Evolutionary conservation across 2,329 filamentous ascomycete genomes (phyloP).

Genomic region (Metarhizium robertsii): DNA sequence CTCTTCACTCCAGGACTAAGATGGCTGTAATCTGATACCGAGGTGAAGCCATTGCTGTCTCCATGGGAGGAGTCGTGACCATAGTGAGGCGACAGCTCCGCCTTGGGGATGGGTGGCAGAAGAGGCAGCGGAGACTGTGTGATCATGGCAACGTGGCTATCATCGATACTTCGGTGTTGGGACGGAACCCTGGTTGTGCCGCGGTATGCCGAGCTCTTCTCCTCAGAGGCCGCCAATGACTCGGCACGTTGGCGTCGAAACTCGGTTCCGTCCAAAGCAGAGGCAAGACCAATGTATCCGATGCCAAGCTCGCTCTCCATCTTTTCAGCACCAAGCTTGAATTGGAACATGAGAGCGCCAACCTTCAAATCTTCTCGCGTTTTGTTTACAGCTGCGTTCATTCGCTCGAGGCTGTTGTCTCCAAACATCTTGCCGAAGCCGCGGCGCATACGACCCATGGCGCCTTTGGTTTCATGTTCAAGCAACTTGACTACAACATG

Average conservation of each 20-base stretch:
- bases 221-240: constrained; percentile 5
- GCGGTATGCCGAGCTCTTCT: constrained; percentile 4
- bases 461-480: constrained; percentile 50
- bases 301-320: constrained; percentile 53
- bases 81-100: constrained; percentile 1
- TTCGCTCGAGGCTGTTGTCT: constrained; percentile 51
- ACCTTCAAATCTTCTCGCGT: constrained; percentile 54
- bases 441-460: constrained; percentile 49
- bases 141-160: constrained; percentile 1
- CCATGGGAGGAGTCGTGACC: constrained; percentile 9
- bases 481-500: constrained; percentile 53
- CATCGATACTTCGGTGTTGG: constrained; percentile 7
- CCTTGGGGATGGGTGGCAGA: constrained; percentile 4
- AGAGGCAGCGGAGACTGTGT: not conserved
- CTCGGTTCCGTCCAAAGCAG: constrained; percentile 44
- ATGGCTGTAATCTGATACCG: constrained; percentile 3
- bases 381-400: constrained; percentile 45
- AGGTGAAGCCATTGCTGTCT: constrained; percentile 6
- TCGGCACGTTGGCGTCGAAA: constrained; percentile 11
- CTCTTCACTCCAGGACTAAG: constrained; percentile 6
- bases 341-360: constrained; percentile 56
- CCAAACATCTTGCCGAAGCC: constrained; percentile 56
- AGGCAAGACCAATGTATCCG: constrained; percentile 57
- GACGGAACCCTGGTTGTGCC: not conserved
- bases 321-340: constrained; percentile 50